phyloP scores from a whole-genome alignment of 176 grass and related monocot species.

The Tillandsia fasciculata region DNA sequence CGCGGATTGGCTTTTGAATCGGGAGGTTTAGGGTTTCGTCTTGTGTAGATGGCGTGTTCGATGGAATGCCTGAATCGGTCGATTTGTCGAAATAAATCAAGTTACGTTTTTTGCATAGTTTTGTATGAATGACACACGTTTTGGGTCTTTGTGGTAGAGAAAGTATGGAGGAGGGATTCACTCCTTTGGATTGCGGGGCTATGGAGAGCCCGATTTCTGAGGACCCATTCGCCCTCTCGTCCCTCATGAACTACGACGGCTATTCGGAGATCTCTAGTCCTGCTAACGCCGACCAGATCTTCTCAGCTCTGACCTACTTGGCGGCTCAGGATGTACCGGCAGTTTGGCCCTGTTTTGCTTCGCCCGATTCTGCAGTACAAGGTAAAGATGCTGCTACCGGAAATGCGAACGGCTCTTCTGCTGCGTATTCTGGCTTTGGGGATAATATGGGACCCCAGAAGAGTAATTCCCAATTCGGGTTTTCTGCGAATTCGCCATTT shows the following conservation, averaged over 20 bases:
- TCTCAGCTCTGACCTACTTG: constrained; percentile 1
- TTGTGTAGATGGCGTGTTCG: neutral
- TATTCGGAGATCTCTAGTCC: constrained; percentile 24
- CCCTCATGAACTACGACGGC: constrained; percentile 27
- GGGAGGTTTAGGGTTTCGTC: neutral
- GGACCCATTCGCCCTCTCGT: constrained; percentile 28
- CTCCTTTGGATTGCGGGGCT: neutral
- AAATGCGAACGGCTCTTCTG: neutral
- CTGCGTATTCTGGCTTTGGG: neutral
- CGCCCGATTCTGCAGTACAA: neutral
- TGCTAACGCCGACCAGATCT: constrained; percentile 17
- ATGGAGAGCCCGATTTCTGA: neutral
- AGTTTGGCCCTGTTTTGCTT: constrained; percentile 11
- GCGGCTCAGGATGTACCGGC: neutral
- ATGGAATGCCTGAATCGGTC: neutral
- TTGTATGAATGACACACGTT: neutral
- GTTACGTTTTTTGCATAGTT: neutral
- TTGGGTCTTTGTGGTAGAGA: neutral
- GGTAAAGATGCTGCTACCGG: neutral
- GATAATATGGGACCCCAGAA: constrained; percentile 15
- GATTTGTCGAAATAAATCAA: neutral
- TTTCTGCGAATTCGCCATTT: neutral
- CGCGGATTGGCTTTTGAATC: neutral
- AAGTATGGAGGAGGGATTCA: constrained; percentile 20
- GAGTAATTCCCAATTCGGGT: neutral